Percentiles rank a stretch among this genome's conserved stretches.
phyloP scores from a whole-genome alignment of 1,284 basidiomycete species.

The Gomphus sp. region DNA sequence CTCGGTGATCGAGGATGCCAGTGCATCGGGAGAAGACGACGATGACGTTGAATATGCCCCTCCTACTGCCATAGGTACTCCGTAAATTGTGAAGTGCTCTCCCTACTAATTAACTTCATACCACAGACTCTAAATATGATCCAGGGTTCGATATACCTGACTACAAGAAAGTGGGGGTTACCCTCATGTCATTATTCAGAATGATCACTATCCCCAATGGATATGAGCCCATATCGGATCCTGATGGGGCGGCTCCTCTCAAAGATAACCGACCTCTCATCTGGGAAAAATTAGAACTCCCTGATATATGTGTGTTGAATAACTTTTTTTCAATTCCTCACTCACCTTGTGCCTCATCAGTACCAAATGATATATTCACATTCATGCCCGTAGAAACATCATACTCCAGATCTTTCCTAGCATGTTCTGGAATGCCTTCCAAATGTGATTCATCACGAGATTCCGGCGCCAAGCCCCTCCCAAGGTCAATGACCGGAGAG shows the following conservation, averaged over 20 bases:
- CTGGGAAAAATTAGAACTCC: constrained; percentile 1
- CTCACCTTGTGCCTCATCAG: background rate
- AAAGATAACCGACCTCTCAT: background rate
- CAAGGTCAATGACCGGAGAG: background rate
- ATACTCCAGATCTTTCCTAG: background rate
- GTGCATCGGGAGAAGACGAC: constrained; percentile 31
- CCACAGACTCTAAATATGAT: constrained; percentile 38
- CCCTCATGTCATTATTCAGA: constrained; percentile 26
- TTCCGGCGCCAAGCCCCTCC: background rate
- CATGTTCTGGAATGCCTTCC: background rate
- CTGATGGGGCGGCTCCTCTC: background rate
- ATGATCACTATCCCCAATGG: background rate
- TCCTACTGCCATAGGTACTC: constrained; percentile 54
- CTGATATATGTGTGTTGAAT: background rate
- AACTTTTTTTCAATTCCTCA: background rate
- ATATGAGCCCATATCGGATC: background rate
- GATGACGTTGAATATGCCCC: constrained; percentile 76
- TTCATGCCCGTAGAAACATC: background rate
- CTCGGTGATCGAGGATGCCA: constrained; percentile 25
- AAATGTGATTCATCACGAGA: too few species aligned
- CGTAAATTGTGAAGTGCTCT: background rate
- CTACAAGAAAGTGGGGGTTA: constrained; percentile 43
- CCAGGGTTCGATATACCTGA: constrained; percentile 50
- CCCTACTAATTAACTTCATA: background rate
- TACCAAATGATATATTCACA: background rate